Evolutionary conservation across 2,329 filamentous ascomycete genomes (phyloP).

Genomic region (Xylaria hypoxylon): DNA sequence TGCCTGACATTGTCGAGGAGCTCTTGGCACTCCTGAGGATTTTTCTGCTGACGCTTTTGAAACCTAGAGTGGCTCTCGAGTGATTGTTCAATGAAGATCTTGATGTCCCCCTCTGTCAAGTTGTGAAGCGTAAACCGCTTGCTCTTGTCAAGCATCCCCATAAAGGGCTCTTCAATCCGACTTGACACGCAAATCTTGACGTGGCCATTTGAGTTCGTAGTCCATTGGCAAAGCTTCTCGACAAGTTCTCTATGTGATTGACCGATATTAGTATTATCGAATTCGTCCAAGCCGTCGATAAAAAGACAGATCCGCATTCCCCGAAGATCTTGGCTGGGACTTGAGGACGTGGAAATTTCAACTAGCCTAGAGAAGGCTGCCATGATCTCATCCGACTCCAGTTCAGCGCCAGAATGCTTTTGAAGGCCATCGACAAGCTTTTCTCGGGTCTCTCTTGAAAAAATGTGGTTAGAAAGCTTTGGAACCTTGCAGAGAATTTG

Average conservation of each 20-base stretch:
- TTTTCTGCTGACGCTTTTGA: not conserved
- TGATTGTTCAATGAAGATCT: constrained; percentile 3
- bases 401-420: not conserved
- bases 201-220: not conserved
- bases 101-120: constrained; percentile 2
- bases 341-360: constrained; percentile 1
- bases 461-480: constrained; percentile 8
- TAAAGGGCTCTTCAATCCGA: constrained; percentile 17
- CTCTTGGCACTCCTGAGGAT: not conserved
- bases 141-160: constrained; percentile 10
- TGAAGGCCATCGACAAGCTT: constrained; percentile 1
- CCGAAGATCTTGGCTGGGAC: not conserved
- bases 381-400: constrained; percentile 3
- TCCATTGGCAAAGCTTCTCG: constrained; percentile 5
- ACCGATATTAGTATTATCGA: constrained; percentile 1
- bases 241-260: constrained; percentile 17
- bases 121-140: constrained; percentile 11
- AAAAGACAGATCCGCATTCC: constrained; percentile 24
- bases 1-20: not conserved
- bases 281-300: constrained; percentile 24
- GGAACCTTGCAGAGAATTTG: constrained; percentile 8
- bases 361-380: constrained; percentile 11
- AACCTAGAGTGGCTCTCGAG: not conserved
- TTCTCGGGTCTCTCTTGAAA: not conserved
- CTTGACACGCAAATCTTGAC: constrained; percentile 24